Conservation (phyloP, 768 basidiomycete species). For the Thelephora ganbajun region DNA sequence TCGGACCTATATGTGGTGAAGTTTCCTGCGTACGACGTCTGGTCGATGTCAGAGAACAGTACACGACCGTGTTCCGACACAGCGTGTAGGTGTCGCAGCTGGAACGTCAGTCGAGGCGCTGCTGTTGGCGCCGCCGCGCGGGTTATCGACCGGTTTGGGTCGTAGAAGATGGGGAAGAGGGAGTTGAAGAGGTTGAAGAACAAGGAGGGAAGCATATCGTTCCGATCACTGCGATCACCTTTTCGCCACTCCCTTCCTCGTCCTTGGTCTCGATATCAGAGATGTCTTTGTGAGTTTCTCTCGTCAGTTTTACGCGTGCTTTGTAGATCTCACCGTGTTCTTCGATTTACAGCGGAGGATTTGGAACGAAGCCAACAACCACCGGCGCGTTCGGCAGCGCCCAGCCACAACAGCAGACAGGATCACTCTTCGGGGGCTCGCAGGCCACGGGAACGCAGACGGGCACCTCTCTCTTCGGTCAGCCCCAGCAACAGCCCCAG, state of each 20-base stretch:
- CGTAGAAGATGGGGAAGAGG: background rate
- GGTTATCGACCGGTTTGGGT: too few relatives aligned
- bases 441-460: conserved; percentile 9
- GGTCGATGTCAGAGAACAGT: conserved; percentile 40
- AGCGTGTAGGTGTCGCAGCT: conserved; percentile 53
- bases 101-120: conserved; percentile 29
- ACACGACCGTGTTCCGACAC: conserved; percentile 37
- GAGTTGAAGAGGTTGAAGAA: background rate
- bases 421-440: conserved; percentile 5
- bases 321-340: background rate
- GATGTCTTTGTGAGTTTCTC: background rate
- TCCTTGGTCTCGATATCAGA: background rate
- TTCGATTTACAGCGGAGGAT: conserved; percentile 2
- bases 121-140: background rate
- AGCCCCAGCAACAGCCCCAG: conserved; percentile 10
- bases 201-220: background rate
- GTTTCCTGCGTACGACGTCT: conserved; percentile 14
- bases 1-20: conserved; percentile 12
- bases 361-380: conserved; percentile 2
- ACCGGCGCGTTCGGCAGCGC: conserved; percentile 16
- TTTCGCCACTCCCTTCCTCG: too few relatives aligned
- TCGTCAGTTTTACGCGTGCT: background rate
- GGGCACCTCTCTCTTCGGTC: conserved; percentile 14
- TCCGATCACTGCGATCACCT: too few relatives aligned
- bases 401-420: conserved; percentile 10